Percentiles rank a stretch among this genome's conserved stretches.
These are phyloP conservation scores for Dittrichia graveolens DNA, from an alignment of 129 eudicot species.

Conservation along the genomic window DNA sequence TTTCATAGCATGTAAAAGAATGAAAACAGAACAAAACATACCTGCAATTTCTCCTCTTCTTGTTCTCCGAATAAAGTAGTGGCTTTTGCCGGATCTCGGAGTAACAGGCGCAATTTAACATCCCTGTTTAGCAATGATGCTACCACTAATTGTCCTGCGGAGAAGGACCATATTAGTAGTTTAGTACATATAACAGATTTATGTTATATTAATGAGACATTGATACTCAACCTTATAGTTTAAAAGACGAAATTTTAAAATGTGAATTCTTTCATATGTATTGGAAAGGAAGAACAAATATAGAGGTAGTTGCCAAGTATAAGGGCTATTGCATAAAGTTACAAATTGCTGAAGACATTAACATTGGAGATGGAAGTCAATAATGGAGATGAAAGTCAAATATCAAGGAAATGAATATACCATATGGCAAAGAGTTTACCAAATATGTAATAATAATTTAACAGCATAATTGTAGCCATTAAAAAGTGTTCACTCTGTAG, in stretches of 20 bases:
- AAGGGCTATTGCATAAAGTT: background rate
- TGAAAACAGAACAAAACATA: conserved; percentile 21
- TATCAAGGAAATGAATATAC: background rate
- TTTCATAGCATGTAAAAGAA: background rate
- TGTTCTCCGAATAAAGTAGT: conserved; percentile 78
- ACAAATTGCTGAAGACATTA: background rate
- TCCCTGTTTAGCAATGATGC: conserved; percentile 77
- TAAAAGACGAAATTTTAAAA: background rate
- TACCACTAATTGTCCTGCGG: conserved; percentile 81
- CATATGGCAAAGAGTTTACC: no score
- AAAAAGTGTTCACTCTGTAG: no score
- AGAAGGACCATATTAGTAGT: conserved; percentile 7
- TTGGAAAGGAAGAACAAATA: no score
- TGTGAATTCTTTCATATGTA: background rate
- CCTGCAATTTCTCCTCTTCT: conserved; percentile 81
- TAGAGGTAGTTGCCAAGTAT: background rate
- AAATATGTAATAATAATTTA: background rate
- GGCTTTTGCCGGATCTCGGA: conserved; percentile 90
- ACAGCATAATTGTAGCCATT: background rate
- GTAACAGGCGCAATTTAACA: conserved; percentile 66
- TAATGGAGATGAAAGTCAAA: background rate
- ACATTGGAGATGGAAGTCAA: background rate
- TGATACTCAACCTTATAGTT: conserved; percentile 19
- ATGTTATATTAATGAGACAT: background rate
- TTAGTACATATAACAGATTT: conserved; percentile 8